phyloP scores from a whole-genome alignment of 1,284 basidiomycete genomes.

The Ustilago nuda region DNA sequence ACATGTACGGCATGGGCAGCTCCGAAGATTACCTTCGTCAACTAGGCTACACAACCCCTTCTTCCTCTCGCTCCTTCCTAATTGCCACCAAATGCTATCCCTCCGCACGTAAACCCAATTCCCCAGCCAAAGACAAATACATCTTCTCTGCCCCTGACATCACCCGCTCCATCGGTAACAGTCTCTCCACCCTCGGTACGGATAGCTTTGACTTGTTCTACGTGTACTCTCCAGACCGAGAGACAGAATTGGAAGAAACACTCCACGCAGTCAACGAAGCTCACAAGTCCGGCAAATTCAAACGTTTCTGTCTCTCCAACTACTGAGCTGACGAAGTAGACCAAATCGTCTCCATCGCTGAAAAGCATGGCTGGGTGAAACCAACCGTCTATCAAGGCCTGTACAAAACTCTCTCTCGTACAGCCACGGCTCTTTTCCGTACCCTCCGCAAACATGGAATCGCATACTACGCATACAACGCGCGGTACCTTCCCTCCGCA shows the following conservation, averaged over 20 bases:
- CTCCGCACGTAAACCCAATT: constrained; percentile 31
- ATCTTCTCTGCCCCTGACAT: constrained; percentile 71
- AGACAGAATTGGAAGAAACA: constrained; percentile 72
- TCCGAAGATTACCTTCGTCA: constrained; percentile 50
- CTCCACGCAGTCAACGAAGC: constrained; percentile 73
- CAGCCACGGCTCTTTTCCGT: constrained; percentile 47
- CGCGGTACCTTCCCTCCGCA: too few relatives aligned
- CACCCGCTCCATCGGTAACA: constrained; percentile 49
- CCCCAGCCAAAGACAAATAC: constrained; percentile 36
- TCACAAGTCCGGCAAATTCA: constrained; percentile 73
- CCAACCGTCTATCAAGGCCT: constrained; percentile 78
- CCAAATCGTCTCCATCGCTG: constrained; percentile 75
- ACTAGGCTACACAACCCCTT: constrained; percentile 31
- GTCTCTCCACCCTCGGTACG: constrained; percentile 68
- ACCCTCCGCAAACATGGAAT: constrained; percentile 73
- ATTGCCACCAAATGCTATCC: constrained; percentile 70
- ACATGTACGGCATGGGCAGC: constrained; percentile 70
- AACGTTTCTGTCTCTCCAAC: constrained; percentile 74
- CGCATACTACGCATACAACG: constrained; percentile 70
- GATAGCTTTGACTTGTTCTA: constrained; percentile 73
- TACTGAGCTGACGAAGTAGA: constrained; percentile 76
- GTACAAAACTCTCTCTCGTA: constrained; percentile 56
- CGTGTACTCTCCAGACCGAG: constrained; percentile 74
- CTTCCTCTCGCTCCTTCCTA: constrained; percentile 33
- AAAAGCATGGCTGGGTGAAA: constrained; percentile 74